Conservation (phyloP, 495 filamentous ascomycete genomes). For the Rhypophila decipiens region DNA sequence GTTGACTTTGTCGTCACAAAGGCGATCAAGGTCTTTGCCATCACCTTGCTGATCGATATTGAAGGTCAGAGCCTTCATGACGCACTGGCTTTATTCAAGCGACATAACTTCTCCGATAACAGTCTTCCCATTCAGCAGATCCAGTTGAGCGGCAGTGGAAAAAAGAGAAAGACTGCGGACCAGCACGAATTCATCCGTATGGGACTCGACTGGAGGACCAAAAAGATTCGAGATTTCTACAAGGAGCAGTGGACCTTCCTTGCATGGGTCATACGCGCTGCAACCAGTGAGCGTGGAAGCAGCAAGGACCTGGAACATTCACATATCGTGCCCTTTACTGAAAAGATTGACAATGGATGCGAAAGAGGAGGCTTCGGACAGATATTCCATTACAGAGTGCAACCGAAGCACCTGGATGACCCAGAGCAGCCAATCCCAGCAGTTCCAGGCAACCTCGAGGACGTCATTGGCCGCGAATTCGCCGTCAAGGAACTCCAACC, state of each 20-base stretch:
- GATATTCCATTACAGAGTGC: neutral
- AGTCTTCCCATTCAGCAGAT: neutral
- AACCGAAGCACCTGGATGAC: neutral
- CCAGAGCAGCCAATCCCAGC: neutral
- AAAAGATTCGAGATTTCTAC: neutral
- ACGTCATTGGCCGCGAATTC: neutral
- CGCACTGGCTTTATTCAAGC: neutral
- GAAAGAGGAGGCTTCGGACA: neutral
- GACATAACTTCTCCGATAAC: neutral
- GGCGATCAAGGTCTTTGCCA: neutral
- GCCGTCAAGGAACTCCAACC: neutral
- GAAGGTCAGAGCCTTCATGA: neutral
- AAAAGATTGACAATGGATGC: neutral
- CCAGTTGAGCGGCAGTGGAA: neutral
- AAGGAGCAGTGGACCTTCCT: neutral
- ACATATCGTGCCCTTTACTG: neutral
- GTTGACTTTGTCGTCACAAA: neutral
- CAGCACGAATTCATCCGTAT: too few relatives aligned
- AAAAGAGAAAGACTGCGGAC: neutral
- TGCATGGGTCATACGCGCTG: neutral
- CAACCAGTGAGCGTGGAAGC: neutral
- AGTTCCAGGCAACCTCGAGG: neutral
- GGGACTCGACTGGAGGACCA: neutral
- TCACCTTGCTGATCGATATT: neutral
- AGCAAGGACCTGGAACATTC: neutral